A percentile compares a stretch with the other conserved stretches of the same genome.
Conservation (phyloP, 228 moss, liverwort and hornwort genomes). For the Sphagnum magellanicum region DNA sequence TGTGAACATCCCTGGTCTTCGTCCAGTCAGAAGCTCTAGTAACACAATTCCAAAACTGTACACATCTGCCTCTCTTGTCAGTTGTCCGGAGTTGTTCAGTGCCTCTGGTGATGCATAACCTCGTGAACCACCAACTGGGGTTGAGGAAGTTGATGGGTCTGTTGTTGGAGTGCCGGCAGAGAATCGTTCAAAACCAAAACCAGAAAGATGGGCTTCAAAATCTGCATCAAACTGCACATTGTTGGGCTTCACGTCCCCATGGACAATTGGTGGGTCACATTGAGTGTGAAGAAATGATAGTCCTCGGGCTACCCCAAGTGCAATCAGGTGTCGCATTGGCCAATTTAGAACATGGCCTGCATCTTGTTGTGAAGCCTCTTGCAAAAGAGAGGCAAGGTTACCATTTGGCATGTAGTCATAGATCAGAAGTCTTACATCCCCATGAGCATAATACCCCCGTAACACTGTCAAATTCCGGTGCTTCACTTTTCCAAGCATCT, state of each 20-base stretch:
- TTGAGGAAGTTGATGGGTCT: conserved; percentile 61
- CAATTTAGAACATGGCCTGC: conserved; percentile 78
- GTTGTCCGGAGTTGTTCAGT: conserved; percentile 55
- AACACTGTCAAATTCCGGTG: conserved; percentile 88
- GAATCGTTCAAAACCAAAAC: conserved; percentile 79
- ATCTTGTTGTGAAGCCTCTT: conserved; percentile 93
- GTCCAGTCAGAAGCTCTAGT: conserved; percentile 81
- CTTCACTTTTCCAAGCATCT: conserved; percentile 80
- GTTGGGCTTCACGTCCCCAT: conserved; percentile 94
- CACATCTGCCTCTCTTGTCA: conserved; percentile 79
- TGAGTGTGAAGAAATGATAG: conserved; percentile 85
- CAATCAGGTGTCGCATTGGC: conserved; percentile 96
- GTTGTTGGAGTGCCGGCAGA: conserved; percentile 28
- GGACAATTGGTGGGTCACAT: conserved; percentile 80
- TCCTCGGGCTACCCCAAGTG: conserved; percentile 78
- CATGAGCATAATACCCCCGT: conserved; percentile 80
- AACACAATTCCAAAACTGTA: conserved; percentile 95
- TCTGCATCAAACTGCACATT: conserved; percentile 98
- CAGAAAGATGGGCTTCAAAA: conserved; percentile 89
- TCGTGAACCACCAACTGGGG: conserved; percentile 61
- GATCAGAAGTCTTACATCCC: conserved; percentile 78
- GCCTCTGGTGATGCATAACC: conserved; percentile 91
- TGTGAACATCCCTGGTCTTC: conserved; percentile 74
- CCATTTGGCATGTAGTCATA: conserved; percentile 99
- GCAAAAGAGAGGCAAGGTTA: conserved; percentile 77